A percentile compares a stretch with the other conserved stretches of the same genome.
phyloP scores from a whole-genome alignment of 2,329 filamentous ascomycete species.

The Verticillium nubilum region DNA sequence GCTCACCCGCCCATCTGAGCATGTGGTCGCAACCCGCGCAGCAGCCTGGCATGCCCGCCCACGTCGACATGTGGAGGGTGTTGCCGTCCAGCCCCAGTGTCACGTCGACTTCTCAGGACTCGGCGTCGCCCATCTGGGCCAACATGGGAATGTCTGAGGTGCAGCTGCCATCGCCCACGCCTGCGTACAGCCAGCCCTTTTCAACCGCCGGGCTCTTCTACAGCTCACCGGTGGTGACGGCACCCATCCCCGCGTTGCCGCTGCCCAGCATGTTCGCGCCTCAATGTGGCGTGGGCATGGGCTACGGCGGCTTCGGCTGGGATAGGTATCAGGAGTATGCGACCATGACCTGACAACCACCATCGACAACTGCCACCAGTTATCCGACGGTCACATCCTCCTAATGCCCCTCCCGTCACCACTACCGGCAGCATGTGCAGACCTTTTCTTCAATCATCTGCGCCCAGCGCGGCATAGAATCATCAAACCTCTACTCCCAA shows the following conservation, averaged over 20 bases:
- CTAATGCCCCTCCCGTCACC: conserved; percentile 24
- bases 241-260: conserved; percentile 70
- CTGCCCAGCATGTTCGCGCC: conserved; percentile 82
- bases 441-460: conserved; percentile 9
- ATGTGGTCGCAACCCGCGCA: conserved; percentile 67
- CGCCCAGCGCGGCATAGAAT: conserved; percentile 16
- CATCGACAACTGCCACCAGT: conserved; percentile 37
- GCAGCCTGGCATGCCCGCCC: conserved; percentile 56
- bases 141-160: conserved; percentile 70
- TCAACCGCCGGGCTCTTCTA: conserved; percentile 72
- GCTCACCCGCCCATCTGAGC: conserved; percentile 65
- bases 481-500: conserved; percentile 16
- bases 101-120: conserved; percentile 65
- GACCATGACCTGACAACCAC: conserved; percentile 77
- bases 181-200: conserved; percentile 74
- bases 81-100: conserved; percentile 83
- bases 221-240: conserved; percentile 68
- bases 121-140: conserved; percentile 70
- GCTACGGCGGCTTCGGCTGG: conserved; percentile 79
- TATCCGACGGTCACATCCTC: conserved; percentile 23
- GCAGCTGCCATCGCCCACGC: conserved; percentile 71
- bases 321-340: conserved; percentile 80
- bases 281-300: conserved; percentile 75
- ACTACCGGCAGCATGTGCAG: conserved; percentile 35
- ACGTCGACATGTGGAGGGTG: conserved; percentile 82